These are phyloP conservation scores for Microdochium nivale DNA, from an alignment of 2,329 filamentous ascomycete species.

Conservation along the genomic window DNA sequence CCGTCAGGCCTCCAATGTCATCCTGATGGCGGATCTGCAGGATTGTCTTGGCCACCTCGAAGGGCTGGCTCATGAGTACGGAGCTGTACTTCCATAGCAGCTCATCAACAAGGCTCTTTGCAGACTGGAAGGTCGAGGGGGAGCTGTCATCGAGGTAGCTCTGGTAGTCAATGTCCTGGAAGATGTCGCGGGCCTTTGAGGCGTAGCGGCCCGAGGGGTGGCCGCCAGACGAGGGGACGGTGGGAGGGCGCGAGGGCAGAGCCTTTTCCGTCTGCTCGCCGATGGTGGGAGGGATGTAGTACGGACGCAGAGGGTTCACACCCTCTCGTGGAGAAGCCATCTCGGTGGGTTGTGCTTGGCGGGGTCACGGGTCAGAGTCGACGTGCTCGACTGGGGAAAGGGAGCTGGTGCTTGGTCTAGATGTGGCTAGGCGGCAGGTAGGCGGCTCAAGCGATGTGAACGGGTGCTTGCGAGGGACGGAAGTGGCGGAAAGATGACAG, in stretches of 20 bases:
- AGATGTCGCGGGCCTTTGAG: constrained; percentile 70
- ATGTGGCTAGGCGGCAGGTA: too few relatives aligned
- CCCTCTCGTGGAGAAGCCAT: constrained; percentile 38
- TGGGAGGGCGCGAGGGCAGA: constrained; percentile 31
- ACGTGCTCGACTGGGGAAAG: constrained; percentile 14
- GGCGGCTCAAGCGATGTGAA: too few relatives aligned
- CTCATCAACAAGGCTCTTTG: constrained; percentile 72
- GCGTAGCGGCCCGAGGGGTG: constrained; percentile 30
- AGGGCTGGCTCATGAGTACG: constrained; percentile 84
- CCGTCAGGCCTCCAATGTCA: constrained; percentile 28
- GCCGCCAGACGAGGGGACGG: constrained; percentile 20
- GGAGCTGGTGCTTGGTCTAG: too few relatives aligned
- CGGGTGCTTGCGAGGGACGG: too few relatives aligned
- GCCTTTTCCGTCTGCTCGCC: constrained; percentile 31
- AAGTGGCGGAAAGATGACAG: too few relatives aligned
- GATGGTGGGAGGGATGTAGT: constrained; percentile 57
- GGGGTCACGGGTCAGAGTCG: constrained; percentile 15
- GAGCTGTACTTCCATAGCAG: constrained; percentile 88
- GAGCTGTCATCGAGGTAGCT: constrained; percentile 74
- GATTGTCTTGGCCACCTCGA: constrained; percentile 92
- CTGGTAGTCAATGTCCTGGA: constrained; percentile 86
- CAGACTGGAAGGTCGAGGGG: constrained; percentile 64
- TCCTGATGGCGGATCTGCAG: constrained; percentile 65
- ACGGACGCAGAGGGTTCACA: constrained; percentile 59
- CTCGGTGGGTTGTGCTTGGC: constrained; percentile 13